Evolutionary conservation across 2,329 filamentous ascomycete species (phyloP).

Genomic region (Dactylellina drechsleri): DNA sequence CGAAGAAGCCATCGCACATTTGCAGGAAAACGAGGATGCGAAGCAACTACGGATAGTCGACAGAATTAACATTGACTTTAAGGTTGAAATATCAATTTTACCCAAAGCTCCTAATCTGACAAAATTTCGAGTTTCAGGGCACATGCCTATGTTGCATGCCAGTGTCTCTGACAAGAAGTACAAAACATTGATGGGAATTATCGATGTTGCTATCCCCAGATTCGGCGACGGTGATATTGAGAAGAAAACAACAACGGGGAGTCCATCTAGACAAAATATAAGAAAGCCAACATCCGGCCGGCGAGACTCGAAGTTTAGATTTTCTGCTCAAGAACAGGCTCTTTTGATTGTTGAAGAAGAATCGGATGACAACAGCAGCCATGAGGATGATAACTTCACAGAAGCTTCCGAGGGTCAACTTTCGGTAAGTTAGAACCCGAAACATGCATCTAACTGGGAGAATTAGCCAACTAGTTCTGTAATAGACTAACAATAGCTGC

Average conservation of each 20-base stretch:
- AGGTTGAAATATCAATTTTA: constrained; percentile 95
- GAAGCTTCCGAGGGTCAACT: constrained; percentile 70
- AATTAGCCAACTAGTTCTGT: no score
- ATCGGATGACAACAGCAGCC: constrained; percentile 47
- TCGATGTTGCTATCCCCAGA: constrained; percentile 92
- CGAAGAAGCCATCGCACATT: constrained; percentile 84
- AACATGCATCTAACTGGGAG: no score
- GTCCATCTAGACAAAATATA: not conserved
- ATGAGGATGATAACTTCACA: constrained; percentile 72
- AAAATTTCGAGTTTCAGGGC: constrained; percentile 88
- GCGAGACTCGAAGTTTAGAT: constrained; percentile 73
- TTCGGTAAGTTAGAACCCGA: constrained; percentile 33
- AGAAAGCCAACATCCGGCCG: constrained; percentile 17
- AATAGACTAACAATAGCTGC: not conserved
- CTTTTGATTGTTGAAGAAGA: constrained; percentile 76
- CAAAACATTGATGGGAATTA: constrained; percentile 93
- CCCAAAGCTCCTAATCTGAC: constrained; percentile 93
- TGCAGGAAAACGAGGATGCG: constrained; percentile 70
- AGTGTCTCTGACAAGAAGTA: constrained; percentile 95
- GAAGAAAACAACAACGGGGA: constrained; percentile 51
- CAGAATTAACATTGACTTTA: constrained; percentile 95
- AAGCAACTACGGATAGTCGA: constrained; percentile 90
- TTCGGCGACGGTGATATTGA: constrained; percentile 68
- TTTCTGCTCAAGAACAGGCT: constrained; percentile 76
- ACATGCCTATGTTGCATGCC: constrained; percentile 89